These are phyloP conservation scores for Paecilomyces dactylethromorphus DNA, from an alignment of 2,329 filamentous ascomycete species.

Conservation along the genomic window DNA sequence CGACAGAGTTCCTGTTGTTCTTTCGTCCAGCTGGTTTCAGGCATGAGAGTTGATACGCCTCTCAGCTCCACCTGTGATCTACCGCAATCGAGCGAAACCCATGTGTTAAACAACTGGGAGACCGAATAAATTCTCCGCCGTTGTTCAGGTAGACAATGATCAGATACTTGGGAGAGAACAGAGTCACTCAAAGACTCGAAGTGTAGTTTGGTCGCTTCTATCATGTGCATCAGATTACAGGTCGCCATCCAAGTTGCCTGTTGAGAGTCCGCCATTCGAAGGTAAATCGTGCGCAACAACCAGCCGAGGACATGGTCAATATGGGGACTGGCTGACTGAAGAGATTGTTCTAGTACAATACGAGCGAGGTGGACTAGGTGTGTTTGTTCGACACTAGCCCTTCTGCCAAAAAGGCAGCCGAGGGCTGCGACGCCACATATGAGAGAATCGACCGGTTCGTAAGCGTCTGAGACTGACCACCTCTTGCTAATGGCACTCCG, in stretches of 20 bases:
- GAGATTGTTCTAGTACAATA: constrained; percentile 1
- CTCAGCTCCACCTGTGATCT: constrained; percentile 3
- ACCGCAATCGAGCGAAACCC: constrained; percentile 9
- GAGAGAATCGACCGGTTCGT: constrained; percentile 1
- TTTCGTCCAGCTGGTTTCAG: constrained; percentile 4
- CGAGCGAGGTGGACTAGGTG: constrained; percentile 4
- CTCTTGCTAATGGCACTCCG: neutral
- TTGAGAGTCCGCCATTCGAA: constrained; percentile 42
- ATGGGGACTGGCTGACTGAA: constrained; percentile 2
- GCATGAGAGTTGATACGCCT: constrained; percentile 2
- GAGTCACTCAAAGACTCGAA: constrained; percentile 1
- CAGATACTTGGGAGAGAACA: neutral
- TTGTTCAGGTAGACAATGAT: neutral
- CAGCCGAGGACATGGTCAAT: constrained; percentile 22
- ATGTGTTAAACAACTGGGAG: constrained; percentile 8
- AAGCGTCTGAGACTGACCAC: constrained; percentile 1
- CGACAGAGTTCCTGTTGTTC: constrained; percentile 4
- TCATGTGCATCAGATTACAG: constrained; percentile 47
- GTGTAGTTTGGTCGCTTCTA: constrained; percentile 37
- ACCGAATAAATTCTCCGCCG: constrained; percentile 7
- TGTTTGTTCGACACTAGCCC: neutral
- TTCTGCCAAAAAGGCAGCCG: constrained; percentile 3
- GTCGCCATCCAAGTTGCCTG: constrained; percentile 49
- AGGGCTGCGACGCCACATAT: constrained; percentile 11
- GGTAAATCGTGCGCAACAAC: constrained; percentile 43